phyloP scores from a whole-genome alignment of 2,329 filamentous ascomycete species.

The Apiospora kogelbergensis region DNA sequence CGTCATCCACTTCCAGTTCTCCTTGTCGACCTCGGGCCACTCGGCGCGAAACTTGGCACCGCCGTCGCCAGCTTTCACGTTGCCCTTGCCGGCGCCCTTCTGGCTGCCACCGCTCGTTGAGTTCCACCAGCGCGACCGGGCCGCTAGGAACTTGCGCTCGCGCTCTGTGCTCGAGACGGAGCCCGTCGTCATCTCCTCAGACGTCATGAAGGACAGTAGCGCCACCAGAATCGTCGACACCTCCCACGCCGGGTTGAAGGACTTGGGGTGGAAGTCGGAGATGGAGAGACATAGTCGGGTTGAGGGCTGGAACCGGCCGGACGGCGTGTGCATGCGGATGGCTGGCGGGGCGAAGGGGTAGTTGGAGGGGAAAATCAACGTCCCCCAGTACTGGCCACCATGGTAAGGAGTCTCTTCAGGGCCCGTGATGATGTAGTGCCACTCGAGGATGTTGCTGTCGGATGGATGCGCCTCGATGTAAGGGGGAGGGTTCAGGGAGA shows the following conservation, averaged over 20 bases:
- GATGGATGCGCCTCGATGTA: slow-evolving; percentile 89
- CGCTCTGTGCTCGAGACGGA: slow-evolving; percentile 74
- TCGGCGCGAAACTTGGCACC: slow-evolving; percentile 86
- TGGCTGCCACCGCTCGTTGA: slow-evolving; percentile 84
- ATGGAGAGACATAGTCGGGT: slow-evolving; percentile 93
- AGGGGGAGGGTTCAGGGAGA: slow-evolving; percentile 74
- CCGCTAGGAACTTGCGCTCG: slow-evolving; percentile 77
- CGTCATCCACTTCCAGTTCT: slow-evolving; percentile 92
- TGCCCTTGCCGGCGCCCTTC: slow-evolving; percentile 63
- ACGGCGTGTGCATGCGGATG: slow-evolving; percentile 98
- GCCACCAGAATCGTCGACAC: slow-evolving; percentile 95
- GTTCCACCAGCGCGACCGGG: slow-evolving; percentile 92
- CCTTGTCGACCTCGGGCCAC: slow-evolving; percentile 85
- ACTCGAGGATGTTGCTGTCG: slow-evolving; percentile 91
- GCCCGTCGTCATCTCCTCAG: slow-evolving; percentile 97
- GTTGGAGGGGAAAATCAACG: slow-evolving; percentile 89
- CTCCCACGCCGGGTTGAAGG: slow-evolving; percentile 98
- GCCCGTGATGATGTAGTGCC: slow-evolving; percentile 95
- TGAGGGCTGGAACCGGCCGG: slow-evolving; percentile 90
- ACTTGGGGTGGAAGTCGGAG: slow-evolving; percentile 95
- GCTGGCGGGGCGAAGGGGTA: slow-evolving; percentile 97
- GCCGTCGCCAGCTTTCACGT: slow-evolving; percentile 89
- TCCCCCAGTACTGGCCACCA: slow-evolving; percentile 97
- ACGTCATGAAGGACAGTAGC: slow-evolving; percentile 95
- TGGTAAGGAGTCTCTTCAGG: slow-evolving; percentile 93